Evolutionary conservation across 208 protist genomes (phyloP), one percentile per base, ranked within the genome.

Genomic region (Trypanosoma melophagium): DNA sequence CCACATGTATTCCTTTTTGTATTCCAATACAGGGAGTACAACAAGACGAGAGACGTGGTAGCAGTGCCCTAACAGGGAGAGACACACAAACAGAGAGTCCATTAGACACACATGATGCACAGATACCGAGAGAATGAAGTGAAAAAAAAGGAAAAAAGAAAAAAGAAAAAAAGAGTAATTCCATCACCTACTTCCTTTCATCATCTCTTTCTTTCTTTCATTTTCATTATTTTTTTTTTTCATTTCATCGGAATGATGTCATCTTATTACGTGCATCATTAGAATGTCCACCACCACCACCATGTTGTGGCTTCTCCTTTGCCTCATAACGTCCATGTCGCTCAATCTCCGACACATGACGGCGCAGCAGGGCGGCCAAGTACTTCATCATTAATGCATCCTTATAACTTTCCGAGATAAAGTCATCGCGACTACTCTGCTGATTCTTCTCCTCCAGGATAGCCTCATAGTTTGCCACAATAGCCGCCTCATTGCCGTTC

Each of bases 321-420:
- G n/a, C 19, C 7, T 74, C 69, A 16, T 54, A 45, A 24, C 60
- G 59, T 7, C 42, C 49, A 42, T 68, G 60, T 13, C 69, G 65
- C 66, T 84, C 81, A 56, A 95, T 87, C 63, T 85, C 83, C 44
- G 51, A 60, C 21, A 90, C 17, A 28, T 89, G 70, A 61, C 84
- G 80, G 21, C 77, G 77, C 50, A 95, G 74, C 2, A 91, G 73
- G 1, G 66, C 70, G 0, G 75, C 71, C 19, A 82, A 74, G 45
- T 81, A 89, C 76, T 95, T 95, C 57, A 92, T 93, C 86, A 92
- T 93, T 22, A 95, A 81, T 7, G 86, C 84, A 58, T 95, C 86
- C 77, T 89, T 93, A 71, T 90, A 83, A 52, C 74, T 79, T 69
- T 90, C 74, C 9, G 79, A 87, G 70, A 81, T 83, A 69, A 89